Evolutionary conservation across 163 green algal species (phyloP), one percentile per base, ranked within the genome.

Genomic region (Smithsoniella earleae): DNA sequence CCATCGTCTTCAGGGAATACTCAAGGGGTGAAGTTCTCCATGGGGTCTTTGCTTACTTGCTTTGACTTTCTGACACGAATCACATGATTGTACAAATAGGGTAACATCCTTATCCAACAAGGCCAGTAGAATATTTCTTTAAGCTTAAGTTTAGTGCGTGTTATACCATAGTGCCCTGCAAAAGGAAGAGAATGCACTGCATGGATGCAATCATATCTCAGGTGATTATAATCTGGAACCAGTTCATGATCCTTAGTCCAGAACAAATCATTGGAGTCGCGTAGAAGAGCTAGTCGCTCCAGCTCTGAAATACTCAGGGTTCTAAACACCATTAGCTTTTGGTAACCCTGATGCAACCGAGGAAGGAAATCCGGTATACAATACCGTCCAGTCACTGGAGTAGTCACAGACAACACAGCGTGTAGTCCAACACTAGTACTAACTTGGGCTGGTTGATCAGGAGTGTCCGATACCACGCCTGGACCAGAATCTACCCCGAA

Each of bases 41-140:
- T 33, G 54, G n/a, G 73, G 62, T 6, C 66, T 75, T 2, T 72
- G 10, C 3, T 64, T 79, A n/a, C 8, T 30, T 0, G 76, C 25
- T 46, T 88, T 88, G 36, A 83, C 81, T 27, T 65, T 13, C 43
- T 87, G 79, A 46, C 82, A 87, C 2, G 40, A 58, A 18, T 76
- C 43, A 63, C 81, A 86, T 16, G 13, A 36, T 0, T 75, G 36
- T 0, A 83, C 74, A 65, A 77, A 82, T 28, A 40, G n/a, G 10
- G 31, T 30, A 13, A 79, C 76, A 66, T 80, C 46, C 37, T 43
- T 36, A 31, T 54, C 28, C 81, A 75, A 54, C 46, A 18, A 62
- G 66, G 65, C 77, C 78, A 86, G 58, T 38, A 36, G 25, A 69
- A 69, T 31, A 69, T 31, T 40, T 69, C n/a, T 31, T 13, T 37